Conservation (phyloP, 192 early-diverging fungal genomes). For the Irineochytrium annulatum region DNA sequence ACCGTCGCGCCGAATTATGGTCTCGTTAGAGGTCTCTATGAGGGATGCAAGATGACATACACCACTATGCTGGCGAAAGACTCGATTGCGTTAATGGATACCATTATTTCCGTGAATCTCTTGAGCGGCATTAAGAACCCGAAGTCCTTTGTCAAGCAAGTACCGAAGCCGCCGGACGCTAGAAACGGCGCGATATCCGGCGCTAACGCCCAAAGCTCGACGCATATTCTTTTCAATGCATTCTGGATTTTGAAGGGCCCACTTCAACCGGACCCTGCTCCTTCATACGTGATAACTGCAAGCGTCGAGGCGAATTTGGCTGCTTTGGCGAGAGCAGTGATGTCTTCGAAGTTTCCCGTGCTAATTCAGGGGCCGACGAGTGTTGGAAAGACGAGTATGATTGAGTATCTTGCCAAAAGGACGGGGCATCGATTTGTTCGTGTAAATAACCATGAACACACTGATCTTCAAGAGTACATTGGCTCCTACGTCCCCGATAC, state of each 20-base stretch:
- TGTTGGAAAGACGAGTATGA: conserved; percentile 97
- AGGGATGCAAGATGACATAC: conserved; percentile 95
- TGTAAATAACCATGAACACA: conserved; percentile 99
- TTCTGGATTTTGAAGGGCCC: conserved; percentile 79
- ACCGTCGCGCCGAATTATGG: conserved; percentile 71
- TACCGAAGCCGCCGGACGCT: conserved; percentile 51
- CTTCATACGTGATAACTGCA: conserved; percentile 76
- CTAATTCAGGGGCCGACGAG: conserved; percentile 98
- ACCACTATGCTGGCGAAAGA: conserved; percentile 77
- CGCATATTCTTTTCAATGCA: conserved; percentile 70
- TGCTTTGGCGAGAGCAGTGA: conserved; percentile 85
- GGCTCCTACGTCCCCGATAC: conserved; percentile 83
- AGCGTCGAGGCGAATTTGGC: conserved; percentile 84
- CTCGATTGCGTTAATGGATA: conserved; percentile 53
- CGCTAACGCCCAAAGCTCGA: not conserved
- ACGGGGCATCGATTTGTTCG: conserved; percentile 94
- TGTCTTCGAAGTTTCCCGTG: conserved; percentile 86
- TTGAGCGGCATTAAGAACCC: conserved; percentile 56
- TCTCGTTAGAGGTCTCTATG: conserved; percentile 78
- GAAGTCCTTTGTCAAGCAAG: conserved; percentile 50
- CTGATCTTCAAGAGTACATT: conserved; percentile 96
- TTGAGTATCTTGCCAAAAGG: conserved; percentile 86
- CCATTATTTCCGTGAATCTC: conserved; percentile 56
- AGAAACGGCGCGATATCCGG: not conserved
- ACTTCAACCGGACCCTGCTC: conserved; percentile 18